These are phyloP conservation scores for Allodekkera sacchari DNA, from an alignment of 805 yeast genomes.

Conservation along the genomic window DNA sequence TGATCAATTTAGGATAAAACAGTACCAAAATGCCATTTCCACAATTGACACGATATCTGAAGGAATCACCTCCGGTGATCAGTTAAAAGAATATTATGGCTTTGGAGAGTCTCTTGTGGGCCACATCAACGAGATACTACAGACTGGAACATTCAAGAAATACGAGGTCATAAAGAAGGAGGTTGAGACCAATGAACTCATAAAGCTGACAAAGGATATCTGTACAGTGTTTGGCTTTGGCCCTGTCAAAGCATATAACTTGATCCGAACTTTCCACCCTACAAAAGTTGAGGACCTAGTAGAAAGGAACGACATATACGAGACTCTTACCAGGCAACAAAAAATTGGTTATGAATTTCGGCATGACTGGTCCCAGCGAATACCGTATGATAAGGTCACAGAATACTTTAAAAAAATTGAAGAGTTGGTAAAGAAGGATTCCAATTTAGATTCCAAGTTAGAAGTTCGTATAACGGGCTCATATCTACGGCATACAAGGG, in stretches of 20 bases:
- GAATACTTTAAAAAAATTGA: conserved; percentile 30
- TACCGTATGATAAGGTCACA: conserved; percentile 37
- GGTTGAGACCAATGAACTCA: conserved; percentile 14
- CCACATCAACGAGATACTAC: conserved; percentile 38
- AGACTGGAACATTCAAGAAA: conserved; percentile 26
- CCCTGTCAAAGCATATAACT: conserved; percentile 28
- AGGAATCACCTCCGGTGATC: conserved; percentile 26
- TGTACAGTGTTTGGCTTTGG: conserved; percentile 45
- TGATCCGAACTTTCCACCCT: conserved; percentile 28
- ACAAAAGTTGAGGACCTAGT: conserved; percentile 29
- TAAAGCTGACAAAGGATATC: conserved; percentile 24
- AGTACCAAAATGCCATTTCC: conserved; percentile 36
- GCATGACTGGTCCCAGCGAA: conserved; percentile 36
- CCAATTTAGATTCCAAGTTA: conserved; percentile 26
- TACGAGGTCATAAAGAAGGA: conserved; percentile 8
- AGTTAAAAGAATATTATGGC: conserved; percentile 33
- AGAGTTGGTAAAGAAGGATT: conserved; percentile 7
- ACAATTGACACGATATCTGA: conserved; percentile 21
- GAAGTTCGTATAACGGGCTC: conserved; percentile 40
- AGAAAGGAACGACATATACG: conserved; percentile 13
- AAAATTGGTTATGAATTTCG: conserved; percentile 37
- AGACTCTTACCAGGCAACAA: conserved; percentile 17
- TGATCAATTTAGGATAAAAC: conserved; percentile 11
- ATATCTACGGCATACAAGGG: conserved; percentile 37
- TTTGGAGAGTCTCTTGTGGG: conserved; percentile 32